Base-by-base conservation (phyloP, 176 grass and related monocot species). In the Chrysopogon serrulatus region DNA sequence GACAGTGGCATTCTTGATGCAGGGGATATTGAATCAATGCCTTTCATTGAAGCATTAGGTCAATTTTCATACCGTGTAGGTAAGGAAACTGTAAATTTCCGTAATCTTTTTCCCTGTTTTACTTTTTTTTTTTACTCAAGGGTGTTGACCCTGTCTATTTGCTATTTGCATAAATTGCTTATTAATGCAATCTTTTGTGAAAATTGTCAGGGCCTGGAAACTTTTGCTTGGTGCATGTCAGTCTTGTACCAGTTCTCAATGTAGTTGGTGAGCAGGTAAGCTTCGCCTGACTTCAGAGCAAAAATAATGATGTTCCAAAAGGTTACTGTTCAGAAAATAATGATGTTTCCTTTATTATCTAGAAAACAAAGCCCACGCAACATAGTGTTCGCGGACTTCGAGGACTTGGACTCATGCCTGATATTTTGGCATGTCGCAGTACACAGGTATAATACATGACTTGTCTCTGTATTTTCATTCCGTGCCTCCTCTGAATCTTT, bases 11-110 rank as follows among this genome's bases (percentile, higher is more conserved):
- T 90, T 90, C 71, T 94, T 96, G 74, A 78, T 92, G 87, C 93
- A 99, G 97, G 97, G 65, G 97, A 99, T 78, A 94, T 96, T 49
- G 97, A 99, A 85, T 99, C 97, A 26, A 99, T 99, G 97, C 97
- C 93, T 74, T 99, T 96, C 71, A 96, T 96, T 81, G 97, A 99
- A 94, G 97, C 97, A 71, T 44, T 99, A 57, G 93, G 97, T 76
- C 97, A 99, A 78, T 96, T 99, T 89, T 99, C 93, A 7, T 96
- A 92, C 77, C 93, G 86, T 35, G 97, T 92, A 89, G 97, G 97
- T 99, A 66, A 94, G 91, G 24, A 79, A 69, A 57, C 7, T 47
- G 49, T 57, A 59, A 61, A 32, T 69, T 8, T 68, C 10, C 7
- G 9, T 18, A 35, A 43, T 33, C 18, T 21, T 49, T 11, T 73